phyloP scores from a whole-genome alignment of 345 rosid genomes.

The Camelina sativa region DNA sequence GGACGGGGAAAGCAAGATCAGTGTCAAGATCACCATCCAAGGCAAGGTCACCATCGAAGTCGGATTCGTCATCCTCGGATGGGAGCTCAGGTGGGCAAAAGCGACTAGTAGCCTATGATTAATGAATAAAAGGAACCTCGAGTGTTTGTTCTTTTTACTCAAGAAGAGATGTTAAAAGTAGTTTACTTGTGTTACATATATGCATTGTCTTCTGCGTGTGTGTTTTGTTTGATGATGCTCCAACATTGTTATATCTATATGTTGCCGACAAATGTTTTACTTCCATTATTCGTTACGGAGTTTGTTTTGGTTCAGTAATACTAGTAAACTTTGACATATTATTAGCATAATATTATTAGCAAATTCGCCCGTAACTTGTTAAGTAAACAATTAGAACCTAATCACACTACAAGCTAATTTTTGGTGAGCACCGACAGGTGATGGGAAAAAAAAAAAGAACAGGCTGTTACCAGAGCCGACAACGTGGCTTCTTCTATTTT shows the following conservation, averaged over 20 bases:
- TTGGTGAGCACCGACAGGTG: slow-evolving; percentile 36
- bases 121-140: neutral
- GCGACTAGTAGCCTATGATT: slow-evolving; percentile 79
- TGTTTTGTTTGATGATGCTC: slow-evolving; percentile 1
- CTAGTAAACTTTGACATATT: neutral
- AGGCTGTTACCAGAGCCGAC: slow-evolving; percentile 39
- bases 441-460: slow-evolving; percentile 8
- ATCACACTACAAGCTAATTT: neutral
- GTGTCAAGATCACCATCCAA: slow-evolving; percentile 44
- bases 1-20: slow-evolving; percentile 55
- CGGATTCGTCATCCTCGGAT: slow-evolving; percentile 67
- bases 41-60: slow-evolving; percentile 66
- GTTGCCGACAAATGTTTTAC: slow-evolving; percentile 34
- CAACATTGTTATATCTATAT: slow-evolving; percentile 1
- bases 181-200: slow-evolving; percentile 1
- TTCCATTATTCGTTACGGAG: slow-evolving; percentile 12
- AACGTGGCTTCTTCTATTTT: slow-evolving; percentile 30
- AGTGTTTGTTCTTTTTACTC: slow-evolving; percentile 2
- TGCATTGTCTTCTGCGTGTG: slow-evolving; percentile 20
- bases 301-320: slow-evolving; percentile 20
- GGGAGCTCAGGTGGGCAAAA: slow-evolving; percentile 58
- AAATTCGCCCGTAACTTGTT: neutral
- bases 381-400: neutral
- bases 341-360: no score
- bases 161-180: neutral